These are phyloP conservation scores for Talaromyces sp. DNA, from an alignment of 2,329 filamentous ascomycete species.

Conservation along the genomic window DNA sequence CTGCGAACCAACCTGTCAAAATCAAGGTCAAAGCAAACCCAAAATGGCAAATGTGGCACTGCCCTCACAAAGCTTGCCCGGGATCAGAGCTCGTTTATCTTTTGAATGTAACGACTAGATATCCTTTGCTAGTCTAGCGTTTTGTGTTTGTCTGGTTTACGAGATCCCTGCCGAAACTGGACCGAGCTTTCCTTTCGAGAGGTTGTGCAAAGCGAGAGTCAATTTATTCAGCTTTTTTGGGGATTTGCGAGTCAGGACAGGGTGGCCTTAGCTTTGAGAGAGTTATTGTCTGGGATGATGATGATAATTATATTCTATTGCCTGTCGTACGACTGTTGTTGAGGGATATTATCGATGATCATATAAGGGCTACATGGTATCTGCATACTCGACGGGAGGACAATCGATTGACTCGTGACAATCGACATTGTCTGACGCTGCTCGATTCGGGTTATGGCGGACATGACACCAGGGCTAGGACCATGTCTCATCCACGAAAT, in stretches of 20 bases:
- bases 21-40: conserved; percentile 4
- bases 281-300: not conserved
- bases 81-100: not conserved
- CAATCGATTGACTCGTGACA: not conserved
- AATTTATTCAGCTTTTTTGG: not conserved
- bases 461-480: not conserved
- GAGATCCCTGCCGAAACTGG: not conserved
- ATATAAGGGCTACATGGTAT: not conserved
- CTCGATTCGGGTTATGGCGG: not conserved
- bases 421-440: not conserved
- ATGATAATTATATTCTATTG: not conserved
- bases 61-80: not conserved
- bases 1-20: not conserved
- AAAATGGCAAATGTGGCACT: not conserved
- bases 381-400: not conserved
- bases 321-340: not conserved
- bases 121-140: not conserved
- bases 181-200: not conserved
- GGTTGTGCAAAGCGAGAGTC: not conserved
- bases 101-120: not conserved
- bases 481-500: not conserved
- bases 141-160: not conserved
- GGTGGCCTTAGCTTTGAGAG: not conserved
- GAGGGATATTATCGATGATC: not conserved
- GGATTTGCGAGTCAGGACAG: not conserved